Conservation (phyloP, 495 filamentous ascomycete species). For the Aspergillus steynii region DNA sequence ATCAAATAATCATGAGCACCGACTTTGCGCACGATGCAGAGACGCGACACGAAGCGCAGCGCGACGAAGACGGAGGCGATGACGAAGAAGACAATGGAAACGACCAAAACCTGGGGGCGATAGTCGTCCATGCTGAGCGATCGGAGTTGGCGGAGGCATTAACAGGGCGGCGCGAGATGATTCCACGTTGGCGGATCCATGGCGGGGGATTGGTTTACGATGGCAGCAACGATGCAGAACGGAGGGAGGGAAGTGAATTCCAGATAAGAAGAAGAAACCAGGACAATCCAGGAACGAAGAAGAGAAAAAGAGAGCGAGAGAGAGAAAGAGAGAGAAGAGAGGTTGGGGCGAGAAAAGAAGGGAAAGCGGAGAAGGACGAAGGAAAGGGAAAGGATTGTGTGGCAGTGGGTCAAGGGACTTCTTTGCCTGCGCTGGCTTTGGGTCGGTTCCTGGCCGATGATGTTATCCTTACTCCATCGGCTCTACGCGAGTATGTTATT, state of each 20-base stretch:
- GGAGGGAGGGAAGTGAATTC: too few species aligned
- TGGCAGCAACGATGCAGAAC: too few species aligned
- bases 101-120: conserved; percentile 67
- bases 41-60: conserved; percentile 69
- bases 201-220: neutral
- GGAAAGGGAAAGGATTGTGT: neutral
- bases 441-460: neutral
- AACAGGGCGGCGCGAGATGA: neutral
- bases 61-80: conserved; percentile 70
- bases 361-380: neutral
- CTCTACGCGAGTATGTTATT: neutral
- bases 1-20: conserved; percentile 83
- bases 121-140: conserved; percentile 50
- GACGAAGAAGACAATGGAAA: conserved; percentile 68
- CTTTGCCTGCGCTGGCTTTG: too few species aligned
- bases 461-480: neutral
- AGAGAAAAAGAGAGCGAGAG: conserved; percentile 8
- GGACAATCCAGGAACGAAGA: neutral
- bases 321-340: neutral
- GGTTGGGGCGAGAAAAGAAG: neutral
- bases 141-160: neutral
- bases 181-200: conserved; percentile 1
- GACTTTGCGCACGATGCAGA: conserved; percentile 68
- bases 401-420: neutral
- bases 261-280: neutral